A percentile compares a stretch with the other conserved stretches of the same genome.
phyloP scores from a whole-genome alignment of 495 filamentous ascomycete genomes.

The Aspergillus haitiensis region DNA sequence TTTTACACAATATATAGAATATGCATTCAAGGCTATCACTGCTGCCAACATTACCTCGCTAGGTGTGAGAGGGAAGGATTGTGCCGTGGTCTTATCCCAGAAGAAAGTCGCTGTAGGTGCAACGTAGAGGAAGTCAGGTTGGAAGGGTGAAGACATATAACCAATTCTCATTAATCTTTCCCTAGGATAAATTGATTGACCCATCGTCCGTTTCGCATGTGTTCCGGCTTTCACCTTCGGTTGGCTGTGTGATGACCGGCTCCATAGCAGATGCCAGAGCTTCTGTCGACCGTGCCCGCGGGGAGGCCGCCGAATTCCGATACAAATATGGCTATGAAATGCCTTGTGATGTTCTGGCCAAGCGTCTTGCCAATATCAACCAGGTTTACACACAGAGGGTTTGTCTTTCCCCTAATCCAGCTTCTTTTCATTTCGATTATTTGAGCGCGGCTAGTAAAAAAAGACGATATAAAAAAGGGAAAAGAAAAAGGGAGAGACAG shows the following conservation, averaged over 20 bases:
- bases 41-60: slow-evolving; percentile 98
- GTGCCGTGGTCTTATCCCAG: slow-evolving; percentile 94
- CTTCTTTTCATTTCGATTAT: not conserved
- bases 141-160: not conserved
- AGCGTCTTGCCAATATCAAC: slow-evolving; percentile 96
- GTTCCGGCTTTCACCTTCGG: slow-evolving; percentile 92
- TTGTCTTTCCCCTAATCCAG: slow-evolving; percentile 34
- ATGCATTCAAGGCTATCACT: slow-evolving; percentile 99
- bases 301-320: slow-evolving; percentile 93
- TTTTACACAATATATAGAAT: slow-evolving; percentile 61
- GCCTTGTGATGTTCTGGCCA: slow-evolving; percentile 95
- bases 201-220: slow-evolving; percentile 95
- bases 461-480: too few species aligned
- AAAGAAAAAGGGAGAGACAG: too few species aligned
- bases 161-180: slow-evolving; percentile 17
- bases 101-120: slow-evolving; percentile 95
- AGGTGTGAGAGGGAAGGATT: slow-evolving; percentile 92
- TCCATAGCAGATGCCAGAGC: slow-evolving; percentile 97
- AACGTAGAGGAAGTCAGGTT: not conserved
- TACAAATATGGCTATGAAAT: slow-evolving; percentile 99
- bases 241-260: slow-evolving; percentile 97
- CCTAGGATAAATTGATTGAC: slow-evolving; percentile 96
- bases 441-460: too few species aligned
- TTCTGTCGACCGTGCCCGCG: slow-evolving; percentile 84
- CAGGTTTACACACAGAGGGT: slow-evolving; percentile 98